Conservation (phyloP, 164 flowering plant genomes). For the Houttuynia cordata region DNA sequence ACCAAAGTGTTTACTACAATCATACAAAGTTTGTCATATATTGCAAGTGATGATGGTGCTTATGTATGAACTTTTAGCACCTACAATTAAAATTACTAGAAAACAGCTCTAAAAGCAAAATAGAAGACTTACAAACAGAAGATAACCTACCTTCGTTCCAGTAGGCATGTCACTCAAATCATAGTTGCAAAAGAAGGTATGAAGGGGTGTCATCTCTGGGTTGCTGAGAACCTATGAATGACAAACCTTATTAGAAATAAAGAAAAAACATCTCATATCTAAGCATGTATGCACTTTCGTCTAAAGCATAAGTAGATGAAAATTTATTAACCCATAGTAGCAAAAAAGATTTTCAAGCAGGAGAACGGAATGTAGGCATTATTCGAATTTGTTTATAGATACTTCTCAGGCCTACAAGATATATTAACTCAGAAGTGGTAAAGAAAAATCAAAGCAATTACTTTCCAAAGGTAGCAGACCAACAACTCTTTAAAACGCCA, state of each 20-base stretch:
- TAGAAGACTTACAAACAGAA: neutral
- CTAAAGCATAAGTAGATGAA: no score
- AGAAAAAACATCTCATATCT: neutral
- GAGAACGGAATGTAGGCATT: no score
- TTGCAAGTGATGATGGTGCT: neutral
- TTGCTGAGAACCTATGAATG: constrained; percentile 73
- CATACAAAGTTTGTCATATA: neutral
- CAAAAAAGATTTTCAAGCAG: no score
- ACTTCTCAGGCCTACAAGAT: no score
- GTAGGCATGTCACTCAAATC: constrained; percentile 96
- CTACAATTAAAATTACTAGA: no score
- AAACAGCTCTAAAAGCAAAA: no score
- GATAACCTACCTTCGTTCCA: constrained; percentile 67
- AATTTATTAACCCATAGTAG: no score
- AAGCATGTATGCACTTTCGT: neutral
- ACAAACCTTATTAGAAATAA: neutral
- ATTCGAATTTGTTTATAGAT: no score
- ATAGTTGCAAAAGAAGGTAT: constrained; percentile 88
- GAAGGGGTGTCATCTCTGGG: constrained; percentile 87
- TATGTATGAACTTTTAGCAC: neutral
- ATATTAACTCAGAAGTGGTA: no score
- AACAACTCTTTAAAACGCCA: no score
- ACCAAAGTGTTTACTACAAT: neutral
- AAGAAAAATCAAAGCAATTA: no score
- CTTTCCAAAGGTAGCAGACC: no score